These are phyloP conservation scores for Diutina rugosa DNA, from an alignment of 1,139 yeast species.

Conservation along the genomic window DNA sequence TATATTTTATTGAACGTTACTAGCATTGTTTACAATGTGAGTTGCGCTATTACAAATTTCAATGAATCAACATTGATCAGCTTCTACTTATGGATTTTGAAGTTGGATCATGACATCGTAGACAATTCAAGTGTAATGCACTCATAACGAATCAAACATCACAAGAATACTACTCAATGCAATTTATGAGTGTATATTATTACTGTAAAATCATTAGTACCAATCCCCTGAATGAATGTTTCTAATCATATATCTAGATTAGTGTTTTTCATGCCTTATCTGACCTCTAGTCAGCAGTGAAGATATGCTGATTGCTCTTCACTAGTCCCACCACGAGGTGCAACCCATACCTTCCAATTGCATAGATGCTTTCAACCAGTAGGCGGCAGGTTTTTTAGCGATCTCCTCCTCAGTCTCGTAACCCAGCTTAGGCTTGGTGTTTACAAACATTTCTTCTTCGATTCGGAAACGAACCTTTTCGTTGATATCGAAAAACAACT, in stretches of 20 bases:
- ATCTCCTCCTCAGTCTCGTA: slow-evolving; percentile 29
- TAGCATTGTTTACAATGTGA: too few species aligned
- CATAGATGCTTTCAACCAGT: slow-evolving; percentile 80
- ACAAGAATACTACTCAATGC: too few species aligned
- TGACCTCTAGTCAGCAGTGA: neutral
- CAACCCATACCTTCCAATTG: slow-evolving; percentile 96
- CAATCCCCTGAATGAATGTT: neutral
- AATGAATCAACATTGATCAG: too few species aligned
- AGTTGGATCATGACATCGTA: too few species aligned
- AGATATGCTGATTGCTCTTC: neutral
- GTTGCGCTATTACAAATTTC: too few species aligned
- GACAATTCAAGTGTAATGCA: too few species aligned
- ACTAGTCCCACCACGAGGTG: slow-evolving; percentile 85
- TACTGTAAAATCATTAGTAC: neutral
- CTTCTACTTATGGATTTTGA: too few species aligned
- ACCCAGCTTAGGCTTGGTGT: slow-evolving; percentile 66
- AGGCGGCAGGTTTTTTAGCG: slow-evolving; percentile 46
- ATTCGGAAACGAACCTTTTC: slow-evolving; percentile 85
- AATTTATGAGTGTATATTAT: too few species aligned
- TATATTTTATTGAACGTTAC: neutral
- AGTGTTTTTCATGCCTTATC: neutral
- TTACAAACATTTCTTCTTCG: slow-evolving; percentile 77
- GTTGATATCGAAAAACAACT: slow-evolving; percentile 73
- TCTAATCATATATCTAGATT: neutral
- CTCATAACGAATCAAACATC: too few species aligned